Evolutionary conservation across 1,284 basidiomycete genomes (phyloP).

Genomic region (Boletus hoseneyae): DNA sequence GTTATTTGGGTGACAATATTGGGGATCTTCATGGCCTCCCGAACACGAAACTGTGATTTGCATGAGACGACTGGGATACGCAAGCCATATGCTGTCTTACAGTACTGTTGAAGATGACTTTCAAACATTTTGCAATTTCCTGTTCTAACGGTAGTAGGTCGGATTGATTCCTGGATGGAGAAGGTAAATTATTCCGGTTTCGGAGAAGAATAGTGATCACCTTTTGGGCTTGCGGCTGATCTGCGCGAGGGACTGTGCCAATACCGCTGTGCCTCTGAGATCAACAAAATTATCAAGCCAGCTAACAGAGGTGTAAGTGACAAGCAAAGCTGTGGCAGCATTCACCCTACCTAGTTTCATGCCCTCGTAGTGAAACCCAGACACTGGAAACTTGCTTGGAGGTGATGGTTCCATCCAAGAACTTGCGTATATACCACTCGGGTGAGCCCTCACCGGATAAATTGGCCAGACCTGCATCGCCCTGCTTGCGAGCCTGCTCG

Average conservation of each 20-base stretch:
- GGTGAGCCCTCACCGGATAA: constrained; percentile 63
- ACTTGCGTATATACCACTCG: constrained; percentile 88
- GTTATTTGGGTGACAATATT: constrained; percentile 81
- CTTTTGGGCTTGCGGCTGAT: constrained; percentile 70
- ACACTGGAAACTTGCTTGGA: constrained; percentile 77
- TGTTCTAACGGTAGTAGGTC: constrained; percentile 78
- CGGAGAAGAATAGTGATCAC: constrained; percentile 33
- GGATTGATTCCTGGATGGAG: constrained; percentile 48
- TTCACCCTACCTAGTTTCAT: constrained; percentile 66
- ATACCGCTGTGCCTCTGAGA: constrained; percentile 80
- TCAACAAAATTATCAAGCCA: constrained; percentile 82
- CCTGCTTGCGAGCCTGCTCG: constrained; percentile 57
- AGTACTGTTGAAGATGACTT: constrained; percentile 77
- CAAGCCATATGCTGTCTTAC: constrained; percentile 39
- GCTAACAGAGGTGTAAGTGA: constrained; percentile 38
- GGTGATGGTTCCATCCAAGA: constrained; percentile 84
- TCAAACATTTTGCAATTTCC: constrained; percentile 88
- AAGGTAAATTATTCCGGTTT: constrained; percentile 1
- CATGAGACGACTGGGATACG: constrained; percentile 8
- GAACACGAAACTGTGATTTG: constrained; percentile 58
- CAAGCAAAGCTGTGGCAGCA: neutral
- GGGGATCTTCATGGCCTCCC: constrained; percentile 77
- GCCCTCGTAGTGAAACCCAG: constrained; percentile 78
- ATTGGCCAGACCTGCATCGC: constrained; percentile 50
- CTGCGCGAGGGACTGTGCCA: constrained; percentile 77